Percentiles rank a stretch among this genome's conserved stretches.
These are phyloP conservation scores for Gracilaria gracilis DNA, from an alignment of 23 red algal genomes.

Conservation along the genomic window DNA sequence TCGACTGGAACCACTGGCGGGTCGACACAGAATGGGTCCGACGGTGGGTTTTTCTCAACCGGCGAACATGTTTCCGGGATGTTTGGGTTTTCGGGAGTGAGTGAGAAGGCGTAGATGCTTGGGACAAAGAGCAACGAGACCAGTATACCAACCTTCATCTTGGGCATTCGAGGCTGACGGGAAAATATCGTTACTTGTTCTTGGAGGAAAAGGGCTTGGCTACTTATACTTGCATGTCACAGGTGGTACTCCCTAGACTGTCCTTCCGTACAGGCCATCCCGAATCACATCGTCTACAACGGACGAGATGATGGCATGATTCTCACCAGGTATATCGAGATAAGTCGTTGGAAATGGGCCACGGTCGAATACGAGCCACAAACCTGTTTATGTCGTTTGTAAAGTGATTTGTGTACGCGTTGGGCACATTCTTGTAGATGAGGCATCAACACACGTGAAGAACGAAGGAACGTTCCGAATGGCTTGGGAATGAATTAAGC, in stretches of 20 bases:
- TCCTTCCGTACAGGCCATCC: too few relatives aligned
- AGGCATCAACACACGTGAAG: too few relatives aligned
- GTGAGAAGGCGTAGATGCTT: neutral
- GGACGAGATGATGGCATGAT: neutral
- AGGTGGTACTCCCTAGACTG: too few relatives aligned
- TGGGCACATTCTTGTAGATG: too few relatives aligned
- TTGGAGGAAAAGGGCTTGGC: too few relatives aligned
- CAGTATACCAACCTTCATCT: neutral
- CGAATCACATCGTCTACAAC: neutral
- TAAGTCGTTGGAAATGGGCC: neutral
- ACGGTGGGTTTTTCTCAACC: constrained; percentile 22
- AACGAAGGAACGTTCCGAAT: too few relatives aligned
- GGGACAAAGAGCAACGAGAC: neutral
- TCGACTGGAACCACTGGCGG: constrained; percentile 50
- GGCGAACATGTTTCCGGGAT: neutral
- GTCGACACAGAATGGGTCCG: constrained; percentile 33
- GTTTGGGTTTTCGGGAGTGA: neutral
- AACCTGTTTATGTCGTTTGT: neutral
- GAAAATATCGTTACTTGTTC: too few relatives aligned
- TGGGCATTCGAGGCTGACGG: neutral
- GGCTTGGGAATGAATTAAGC: too few relatives aligned
- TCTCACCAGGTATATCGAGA: neutral
- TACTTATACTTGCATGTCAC: too few relatives aligned
- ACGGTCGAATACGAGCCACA: neutral
- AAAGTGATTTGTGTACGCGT: neutral